Conservation (phyloP, 208 protist genomes). For the Trypanosoma avium region DNA sequence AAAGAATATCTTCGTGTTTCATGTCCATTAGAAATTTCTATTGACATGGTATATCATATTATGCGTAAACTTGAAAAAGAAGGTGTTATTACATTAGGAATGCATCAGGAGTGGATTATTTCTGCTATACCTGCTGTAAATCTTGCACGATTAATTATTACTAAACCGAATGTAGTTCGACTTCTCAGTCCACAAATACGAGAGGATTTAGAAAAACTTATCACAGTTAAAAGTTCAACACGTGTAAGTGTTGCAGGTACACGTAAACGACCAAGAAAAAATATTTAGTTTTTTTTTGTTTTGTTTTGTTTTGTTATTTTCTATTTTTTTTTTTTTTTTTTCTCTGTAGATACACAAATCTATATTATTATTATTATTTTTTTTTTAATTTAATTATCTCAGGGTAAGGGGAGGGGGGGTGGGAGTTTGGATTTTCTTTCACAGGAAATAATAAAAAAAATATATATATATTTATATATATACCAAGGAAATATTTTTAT, state of each 20-base stretch:
- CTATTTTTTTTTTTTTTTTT: constrained; percentile 2
- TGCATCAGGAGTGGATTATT: constrained; percentile 18
- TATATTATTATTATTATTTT: constrained; percentile 5
- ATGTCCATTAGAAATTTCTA: constrained; percentile 56
- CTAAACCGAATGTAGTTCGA: constrained; percentile 24
- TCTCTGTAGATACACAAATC: too few species aligned
- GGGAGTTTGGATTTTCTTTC: too few species aligned
- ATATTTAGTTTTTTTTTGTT: not conserved
- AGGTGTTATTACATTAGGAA: constrained; percentile 15
- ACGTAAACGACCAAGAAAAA: constrained; percentile 13
- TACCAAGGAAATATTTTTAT: not conserved
- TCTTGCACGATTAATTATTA: constrained; percentile 13
- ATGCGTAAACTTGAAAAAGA: constrained; percentile 38
- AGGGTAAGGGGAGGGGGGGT: too few species aligned
- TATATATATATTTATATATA: too few species aligned
- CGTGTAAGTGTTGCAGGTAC: constrained; percentile 2
- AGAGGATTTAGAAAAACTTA: constrained; percentile 16
- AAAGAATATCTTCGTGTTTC: constrained; percentile 44
- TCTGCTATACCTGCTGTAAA: not conserved
- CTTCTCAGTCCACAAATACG: constrained; percentile 22
- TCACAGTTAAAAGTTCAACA: not conserved
- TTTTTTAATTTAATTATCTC: not conserved
- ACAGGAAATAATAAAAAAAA: too few species aligned
- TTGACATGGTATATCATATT: constrained; percentile 23
- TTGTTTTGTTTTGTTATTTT: not conserved